A percentile compares a stretch with the other conserved stretches of the same genome.
Conservation (phyloP, 352 stramenopile species). For the Halophytophthora batemanensis region DNA sequence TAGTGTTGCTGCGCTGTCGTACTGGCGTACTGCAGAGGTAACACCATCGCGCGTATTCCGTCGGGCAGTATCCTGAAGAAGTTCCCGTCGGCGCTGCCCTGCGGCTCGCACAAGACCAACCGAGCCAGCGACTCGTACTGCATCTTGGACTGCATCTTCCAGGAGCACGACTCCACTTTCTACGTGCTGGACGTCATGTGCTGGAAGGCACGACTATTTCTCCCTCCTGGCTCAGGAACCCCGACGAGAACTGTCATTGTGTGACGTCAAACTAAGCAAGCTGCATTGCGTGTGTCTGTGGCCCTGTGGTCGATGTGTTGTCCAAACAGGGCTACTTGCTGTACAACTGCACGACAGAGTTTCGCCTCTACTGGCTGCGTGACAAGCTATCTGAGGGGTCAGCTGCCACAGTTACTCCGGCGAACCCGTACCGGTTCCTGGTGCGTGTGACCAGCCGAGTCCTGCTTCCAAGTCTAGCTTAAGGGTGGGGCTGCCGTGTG, state of each 20-base stretch:
- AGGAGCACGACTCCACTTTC: conserved; percentile 86
- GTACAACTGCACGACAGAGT: conserved; percentile 92
- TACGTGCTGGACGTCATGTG: conserved; percentile 93
- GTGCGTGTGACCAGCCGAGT: conserved; percentile 24
- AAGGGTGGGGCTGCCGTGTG: conserved; percentile 1
- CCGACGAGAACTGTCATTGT: too few species aligned
- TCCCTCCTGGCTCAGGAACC: background rate
- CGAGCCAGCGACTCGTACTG: conserved; percentile 70
- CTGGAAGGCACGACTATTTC: conserved; percentile 68
- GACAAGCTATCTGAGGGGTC: conserved; percentile 86
- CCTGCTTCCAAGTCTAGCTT: background rate
- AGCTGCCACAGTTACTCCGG: conserved; percentile 34
- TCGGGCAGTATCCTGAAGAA: conserved; percentile 82
- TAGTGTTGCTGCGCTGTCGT: background rate
- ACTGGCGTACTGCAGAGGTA: conserved; percentile 38
- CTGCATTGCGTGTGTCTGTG: background rate
- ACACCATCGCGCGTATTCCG: conserved; percentile 75
- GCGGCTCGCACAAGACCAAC: conserved; percentile 79
- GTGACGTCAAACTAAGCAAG: background rate
- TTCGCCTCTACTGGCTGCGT: conserved; percentile 89
- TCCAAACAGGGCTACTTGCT: conserved; percentile 67
- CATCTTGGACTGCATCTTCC: conserved; percentile 92
- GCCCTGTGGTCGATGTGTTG: background rate
- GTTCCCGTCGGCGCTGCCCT: conserved; percentile 81
- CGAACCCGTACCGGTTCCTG: conserved; percentile 78